Conservation (phyloP, 1,284 basidiomycete genomes). For the Clitocybe nebularis region DNA sequence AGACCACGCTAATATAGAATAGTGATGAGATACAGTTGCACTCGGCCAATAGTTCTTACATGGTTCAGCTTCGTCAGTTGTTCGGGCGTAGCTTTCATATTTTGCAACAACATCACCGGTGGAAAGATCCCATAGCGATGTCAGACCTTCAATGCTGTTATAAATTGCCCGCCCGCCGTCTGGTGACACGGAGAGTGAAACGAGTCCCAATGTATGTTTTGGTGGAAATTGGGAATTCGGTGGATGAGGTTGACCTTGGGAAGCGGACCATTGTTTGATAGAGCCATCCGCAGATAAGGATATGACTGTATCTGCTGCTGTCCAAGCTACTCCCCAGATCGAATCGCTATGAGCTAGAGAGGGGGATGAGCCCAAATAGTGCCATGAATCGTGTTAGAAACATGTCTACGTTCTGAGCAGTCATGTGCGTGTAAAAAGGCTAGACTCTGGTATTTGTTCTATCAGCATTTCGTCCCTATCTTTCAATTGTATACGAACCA, state of each 20-base stretch:
- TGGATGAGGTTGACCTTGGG: constrained; percentile 60
- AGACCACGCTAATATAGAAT: constrained; percentile 59
- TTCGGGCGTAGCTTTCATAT: constrained; percentile 68
- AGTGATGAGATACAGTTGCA: constrained; percentile 16
- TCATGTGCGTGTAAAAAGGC: constrained; percentile 68
- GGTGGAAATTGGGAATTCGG: constrained; percentile 43
- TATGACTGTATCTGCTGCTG: constrained; percentile 57
- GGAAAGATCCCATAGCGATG: constrained; percentile 65
- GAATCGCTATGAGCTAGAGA: constrained; percentile 75
- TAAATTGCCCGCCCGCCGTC: constrained; percentile 65
- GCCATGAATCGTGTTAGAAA: constrained; percentile 25
- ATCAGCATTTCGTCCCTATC: too few relatives aligned
- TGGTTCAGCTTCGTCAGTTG: constrained; percentile 55
- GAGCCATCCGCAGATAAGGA: constrained; percentile 75
- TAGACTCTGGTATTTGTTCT: constrained; percentile 67
- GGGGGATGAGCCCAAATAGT: constrained; percentile 24
- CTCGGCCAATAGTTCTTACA: constrained; percentile 45
- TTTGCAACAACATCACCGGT: constrained; percentile 55
- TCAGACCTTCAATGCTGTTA: constrained; percentile 80
- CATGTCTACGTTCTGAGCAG: constrained; percentile 61
- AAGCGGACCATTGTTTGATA: constrained; percentile 65
- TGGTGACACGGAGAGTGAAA: constrained; percentile 63
- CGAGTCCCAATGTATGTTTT: constrained; percentile 72
- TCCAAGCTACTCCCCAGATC: constrained; percentile 80
- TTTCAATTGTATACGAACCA: too few relatives aligned